Conservation (phyloP, 148 eudicot genomes). For the Vaccinium corymbosum region DNA sequence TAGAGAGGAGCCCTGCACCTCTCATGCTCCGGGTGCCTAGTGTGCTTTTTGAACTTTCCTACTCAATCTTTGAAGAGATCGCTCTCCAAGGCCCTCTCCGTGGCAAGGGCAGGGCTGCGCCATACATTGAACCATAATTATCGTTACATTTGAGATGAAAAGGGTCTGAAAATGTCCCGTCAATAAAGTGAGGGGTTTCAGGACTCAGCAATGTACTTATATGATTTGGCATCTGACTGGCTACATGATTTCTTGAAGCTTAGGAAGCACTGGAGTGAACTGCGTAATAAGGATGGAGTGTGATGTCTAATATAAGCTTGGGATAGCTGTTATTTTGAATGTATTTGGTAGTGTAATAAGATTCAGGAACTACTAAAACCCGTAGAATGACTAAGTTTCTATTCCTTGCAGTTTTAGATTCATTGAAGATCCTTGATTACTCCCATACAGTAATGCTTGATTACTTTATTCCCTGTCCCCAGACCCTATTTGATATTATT, state of each 20-base stretch:
- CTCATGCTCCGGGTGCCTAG: too few species aligned
- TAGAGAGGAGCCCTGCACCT: too few species aligned
- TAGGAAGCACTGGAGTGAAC: background rate
- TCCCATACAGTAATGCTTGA: background rate
- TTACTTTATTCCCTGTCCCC: background rate
- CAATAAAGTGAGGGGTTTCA: too few species aligned
- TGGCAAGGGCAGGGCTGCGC: too few species aligned
- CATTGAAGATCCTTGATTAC: background rate
- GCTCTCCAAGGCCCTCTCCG: too few species aligned
- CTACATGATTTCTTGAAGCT: background rate
- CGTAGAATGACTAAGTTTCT: background rate
- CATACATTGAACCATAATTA: too few species aligned
- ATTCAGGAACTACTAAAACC: background rate
- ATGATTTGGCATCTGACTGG: background rate
- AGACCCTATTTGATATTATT: background rate
- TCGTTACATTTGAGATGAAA: too few species aligned
- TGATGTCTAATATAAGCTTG: too few species aligned
- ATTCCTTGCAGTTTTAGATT: background rate
- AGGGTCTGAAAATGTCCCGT: too few species aligned
- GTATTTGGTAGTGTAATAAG: background rate
- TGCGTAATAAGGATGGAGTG: background rate
- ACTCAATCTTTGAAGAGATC: too few species aligned
- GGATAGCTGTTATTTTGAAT: background rate
- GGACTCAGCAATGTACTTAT: too few species aligned
- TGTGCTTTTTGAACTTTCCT: too few species aligned